A percentile compares a stretch with the other conserved stretches of the same genome.
Evolutionary conservation across 2,329 filamentous ascomycete genomes (phyloP).

Genomic region (Sclerotiophoma versabilis): DNA sequence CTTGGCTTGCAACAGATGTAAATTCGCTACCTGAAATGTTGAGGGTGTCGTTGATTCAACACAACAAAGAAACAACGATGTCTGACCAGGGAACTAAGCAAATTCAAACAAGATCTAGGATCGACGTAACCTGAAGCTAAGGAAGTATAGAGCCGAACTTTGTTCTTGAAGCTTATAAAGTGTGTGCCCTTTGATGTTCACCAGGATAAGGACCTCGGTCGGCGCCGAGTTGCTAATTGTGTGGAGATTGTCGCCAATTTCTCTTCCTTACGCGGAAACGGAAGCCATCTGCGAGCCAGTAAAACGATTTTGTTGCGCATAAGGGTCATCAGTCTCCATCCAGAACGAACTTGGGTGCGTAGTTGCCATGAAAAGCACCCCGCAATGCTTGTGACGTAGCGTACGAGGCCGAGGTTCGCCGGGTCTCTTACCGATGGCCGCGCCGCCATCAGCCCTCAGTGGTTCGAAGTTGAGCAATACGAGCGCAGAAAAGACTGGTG

Average conservation of each 20-base stretch:
- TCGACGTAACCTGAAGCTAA: not conserved
- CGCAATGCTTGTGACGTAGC: constrained; percentile 33
- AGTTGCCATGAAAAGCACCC: constrained; percentile 21
- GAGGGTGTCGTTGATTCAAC: constrained; percentile 5
- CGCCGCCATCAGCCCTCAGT: constrained; percentile 13
- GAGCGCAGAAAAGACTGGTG: not conserved
- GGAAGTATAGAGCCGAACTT: not conserved
- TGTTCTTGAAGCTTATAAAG: not conserved
- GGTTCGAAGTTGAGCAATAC: constrained; percentile 2
- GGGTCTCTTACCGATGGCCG: constrained; percentile 23
- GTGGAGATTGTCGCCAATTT: not conserved
- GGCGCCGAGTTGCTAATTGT: not conserved
- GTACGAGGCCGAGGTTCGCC: constrained; percentile 33
- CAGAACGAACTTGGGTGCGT: constrained; percentile 9
- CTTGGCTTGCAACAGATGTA: not conserved
- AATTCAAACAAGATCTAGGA: not conserved
- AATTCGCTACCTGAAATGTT: not conserved
- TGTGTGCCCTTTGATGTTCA: constrained; percentile 8
- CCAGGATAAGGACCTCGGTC: not conserved
- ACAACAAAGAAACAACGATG: constrained; percentile 1
- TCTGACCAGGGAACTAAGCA: not conserved
- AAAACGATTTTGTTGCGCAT: not conserved
- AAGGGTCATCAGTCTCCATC: constrained; percentile 2
- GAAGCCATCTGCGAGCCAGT: not conserved
- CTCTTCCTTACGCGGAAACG: not conserved